These are phyloP conservation scores for Sporisorium reilianum DNA, from an alignment of 1,284 basidiomycete species.

Conservation along the genomic window DNA sequence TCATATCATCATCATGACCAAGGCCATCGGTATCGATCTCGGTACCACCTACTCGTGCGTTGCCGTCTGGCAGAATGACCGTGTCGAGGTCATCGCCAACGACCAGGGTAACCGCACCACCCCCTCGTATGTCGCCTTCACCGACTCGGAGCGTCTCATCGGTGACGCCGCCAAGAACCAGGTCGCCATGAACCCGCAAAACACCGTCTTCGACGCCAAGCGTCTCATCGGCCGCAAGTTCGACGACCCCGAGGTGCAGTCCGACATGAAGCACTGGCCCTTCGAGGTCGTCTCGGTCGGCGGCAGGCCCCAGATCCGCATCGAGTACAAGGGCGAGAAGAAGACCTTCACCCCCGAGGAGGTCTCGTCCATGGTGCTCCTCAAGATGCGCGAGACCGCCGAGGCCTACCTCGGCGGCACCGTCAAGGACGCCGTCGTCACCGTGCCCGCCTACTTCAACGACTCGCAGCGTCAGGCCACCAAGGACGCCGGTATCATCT, in stretches of 20 bases:
- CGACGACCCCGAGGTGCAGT: conserved; percentile 87
- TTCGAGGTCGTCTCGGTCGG: conserved; percentile 86
- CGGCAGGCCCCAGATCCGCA: conserved; percentile 88
- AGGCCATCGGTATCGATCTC: conserved; percentile 93
- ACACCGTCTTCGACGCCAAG: conserved; percentile 84
- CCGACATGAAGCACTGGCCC: conserved; percentile 94
- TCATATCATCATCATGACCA: conserved; percentile 69
- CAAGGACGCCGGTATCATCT: conserved; percentile 91
- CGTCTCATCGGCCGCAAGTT: conserved; percentile 90
- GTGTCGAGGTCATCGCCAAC: conserved; percentile 91
- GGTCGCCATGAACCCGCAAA: conserved; percentile 75
- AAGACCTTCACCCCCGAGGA: conserved; percentile 97
- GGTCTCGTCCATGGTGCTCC: conserved; percentile 95
- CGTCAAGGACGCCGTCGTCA: conserved; percentile 87
- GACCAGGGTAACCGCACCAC: conserved; percentile 98
- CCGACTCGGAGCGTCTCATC: conserved; percentile 89
- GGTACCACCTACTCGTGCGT: conserved; percentile 78
- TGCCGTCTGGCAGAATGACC: conserved; percentile 98
- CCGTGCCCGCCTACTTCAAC: conserved; percentile 96
- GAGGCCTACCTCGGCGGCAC: conserved; percentile 91
- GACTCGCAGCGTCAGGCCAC: conserved; percentile 96
- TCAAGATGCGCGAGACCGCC: conserved; percentile 98
- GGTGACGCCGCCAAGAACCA: conserved; percentile 95
- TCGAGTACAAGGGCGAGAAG: conserved; percentile 89
- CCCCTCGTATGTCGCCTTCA: conserved; percentile 74